phyloP scores from a whole-genome alignment of 352 stramenopile species.

The Pythium volutum region DNA sequence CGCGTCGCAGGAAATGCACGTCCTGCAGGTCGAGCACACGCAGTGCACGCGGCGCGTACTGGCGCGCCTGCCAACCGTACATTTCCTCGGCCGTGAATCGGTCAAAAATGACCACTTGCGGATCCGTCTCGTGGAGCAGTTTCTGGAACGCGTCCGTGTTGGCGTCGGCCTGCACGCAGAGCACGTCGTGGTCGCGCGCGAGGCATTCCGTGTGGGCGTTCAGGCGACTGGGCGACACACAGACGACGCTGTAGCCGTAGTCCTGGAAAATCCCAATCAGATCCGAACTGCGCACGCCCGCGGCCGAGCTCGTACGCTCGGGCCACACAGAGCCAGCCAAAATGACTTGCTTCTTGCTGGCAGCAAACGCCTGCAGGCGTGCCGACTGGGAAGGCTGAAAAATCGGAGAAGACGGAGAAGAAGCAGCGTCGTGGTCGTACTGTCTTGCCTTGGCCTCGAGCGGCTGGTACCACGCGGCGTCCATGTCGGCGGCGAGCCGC shows the following conservation, averaged over 20 bases:
- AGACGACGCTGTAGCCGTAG: conserved; percentile 65
- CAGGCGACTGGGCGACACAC: conserved; percentile 72
- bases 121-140: conserved; percentile 46
- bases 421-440: conserved; percentile 6
- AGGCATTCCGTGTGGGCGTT: conserved; percentile 65
- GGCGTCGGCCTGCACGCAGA: conserved; percentile 66
- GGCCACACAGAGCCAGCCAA: conserved; percentile 78
- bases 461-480: conserved; percentile 62
- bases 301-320: conserved; percentile 84
- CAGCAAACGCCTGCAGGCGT: conserved; percentile 43
- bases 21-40: conserved; percentile 93
- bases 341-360: conserved; percentile 67
- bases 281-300: conserved; percentile 79
- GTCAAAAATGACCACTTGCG: conserved; percentile 79
- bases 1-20: conserved; percentile 89
- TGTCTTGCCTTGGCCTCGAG: conserved; percentile 50
- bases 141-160: conserved; percentile 72
- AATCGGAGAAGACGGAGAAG: background rate
- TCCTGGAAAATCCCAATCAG: conserved; percentile 66
- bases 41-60: conserved; percentile 74
- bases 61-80: conserved; percentile 77
- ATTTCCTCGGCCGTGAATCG: conserved; percentile 86
- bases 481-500: conserved; percentile 68
- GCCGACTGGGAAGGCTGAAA: conserved; percentile 18
- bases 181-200: conserved; percentile 39